Percentiles rank a stretch among this genome's conserved stretches.
Evolutionary conservation across 2,329 filamentous ascomycete genomes (phyloP).

Genomic region (Plenodomus tracheiphilus): DNA sequence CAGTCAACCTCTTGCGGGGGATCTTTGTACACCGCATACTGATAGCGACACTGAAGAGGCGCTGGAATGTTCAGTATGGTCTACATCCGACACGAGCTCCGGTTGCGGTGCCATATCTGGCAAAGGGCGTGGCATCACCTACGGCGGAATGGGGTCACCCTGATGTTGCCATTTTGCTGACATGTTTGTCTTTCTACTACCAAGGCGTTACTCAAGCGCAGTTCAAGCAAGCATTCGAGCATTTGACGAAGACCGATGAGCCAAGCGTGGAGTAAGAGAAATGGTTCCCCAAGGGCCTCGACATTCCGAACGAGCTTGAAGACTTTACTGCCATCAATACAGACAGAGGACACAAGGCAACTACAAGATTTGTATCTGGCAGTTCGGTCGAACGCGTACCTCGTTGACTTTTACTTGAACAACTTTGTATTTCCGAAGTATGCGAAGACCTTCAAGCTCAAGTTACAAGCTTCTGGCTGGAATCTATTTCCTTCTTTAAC

Average conservation of each 20-base stretch:
- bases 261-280: conserved; percentile 60
- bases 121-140: conserved; percentile 66
- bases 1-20: conserved; percentile 63
- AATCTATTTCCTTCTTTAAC: conserved; percentile 59
- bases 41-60: conserved; percentile 61
- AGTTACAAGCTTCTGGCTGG: conserved; percentile 69
- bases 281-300: conserved; percentile 52
- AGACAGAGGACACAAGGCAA: conserved; percentile 56
- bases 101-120: conserved; percentile 65
- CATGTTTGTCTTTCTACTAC: conserved; percentile 64
- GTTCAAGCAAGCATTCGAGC: conserved; percentile 55
- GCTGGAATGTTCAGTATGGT: conserved; percentile 68
- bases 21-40: conserved; percentile 65
- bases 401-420: conserved; percentile 68
- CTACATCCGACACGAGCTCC: conserved; percentile 54
- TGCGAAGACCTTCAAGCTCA: conserved; percentile 66
- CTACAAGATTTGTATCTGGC: conserved; percentile 48
- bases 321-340: conserved; percentile 64
- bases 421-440: conserved; percentile 67
- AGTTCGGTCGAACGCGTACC: conserved; percentile 52
- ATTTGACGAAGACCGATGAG: conserved; percentile 60
- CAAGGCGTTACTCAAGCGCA: conserved; percentile 57
- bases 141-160: conserved; percentile 71
- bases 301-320: conserved; percentile 52
- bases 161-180: conserved; percentile 53